These are phyloP conservation scores for Taiozyma sp. DNA, from an alignment of 1,139 yeast species.

Conservation along the genomic window DNA sequence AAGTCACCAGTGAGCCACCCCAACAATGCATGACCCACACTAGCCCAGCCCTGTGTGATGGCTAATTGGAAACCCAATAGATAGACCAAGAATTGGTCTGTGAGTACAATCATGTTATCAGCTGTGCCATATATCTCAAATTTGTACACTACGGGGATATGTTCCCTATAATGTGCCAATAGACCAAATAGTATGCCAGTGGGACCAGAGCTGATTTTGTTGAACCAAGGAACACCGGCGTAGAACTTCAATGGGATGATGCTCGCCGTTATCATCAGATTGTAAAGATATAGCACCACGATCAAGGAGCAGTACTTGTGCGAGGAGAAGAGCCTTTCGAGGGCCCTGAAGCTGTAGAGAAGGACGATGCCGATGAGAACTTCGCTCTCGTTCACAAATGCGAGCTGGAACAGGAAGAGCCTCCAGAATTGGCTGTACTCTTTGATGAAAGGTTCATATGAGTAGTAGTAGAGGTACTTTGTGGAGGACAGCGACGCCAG, in stretches of 20 bases:
- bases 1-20: constrained; percentile 63
- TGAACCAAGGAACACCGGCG: constrained; percentile 24
- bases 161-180: constrained; percentile 49
- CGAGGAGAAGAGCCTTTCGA: constrained; percentile 66
- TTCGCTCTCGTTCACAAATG: constrained; percentile 64
- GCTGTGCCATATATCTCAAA: constrained; percentile 36
- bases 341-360: constrained; percentile 53
- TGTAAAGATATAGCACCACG: constrained; percentile 28
- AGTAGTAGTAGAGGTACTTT: constrained; percentile 49
- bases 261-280: constrained; percentile 24
- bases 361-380: constrained; percentile 47
- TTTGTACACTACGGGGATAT: constrained; percentile 58
- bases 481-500: constrained; percentile 49
- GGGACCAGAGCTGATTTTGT: constrained; percentile 52
- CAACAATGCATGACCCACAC: constrained; percentile 45
- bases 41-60: constrained; percentile 48
- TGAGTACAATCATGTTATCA: constrained; percentile 34
- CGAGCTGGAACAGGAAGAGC: constrained; percentile 46
- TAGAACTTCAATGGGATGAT: constrained; percentile 35
- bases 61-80: constrained; percentile 47
- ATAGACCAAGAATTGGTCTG: constrained; percentile 58
- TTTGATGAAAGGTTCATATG: constrained; percentile 55
- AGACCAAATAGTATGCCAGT: constrained; percentile 57
- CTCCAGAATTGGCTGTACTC: constrained; percentile 72
- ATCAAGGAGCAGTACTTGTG: constrained; percentile 43